Conservation (phyloP, 441 rosid species). For the Eutrema salsugineum region DNA sequence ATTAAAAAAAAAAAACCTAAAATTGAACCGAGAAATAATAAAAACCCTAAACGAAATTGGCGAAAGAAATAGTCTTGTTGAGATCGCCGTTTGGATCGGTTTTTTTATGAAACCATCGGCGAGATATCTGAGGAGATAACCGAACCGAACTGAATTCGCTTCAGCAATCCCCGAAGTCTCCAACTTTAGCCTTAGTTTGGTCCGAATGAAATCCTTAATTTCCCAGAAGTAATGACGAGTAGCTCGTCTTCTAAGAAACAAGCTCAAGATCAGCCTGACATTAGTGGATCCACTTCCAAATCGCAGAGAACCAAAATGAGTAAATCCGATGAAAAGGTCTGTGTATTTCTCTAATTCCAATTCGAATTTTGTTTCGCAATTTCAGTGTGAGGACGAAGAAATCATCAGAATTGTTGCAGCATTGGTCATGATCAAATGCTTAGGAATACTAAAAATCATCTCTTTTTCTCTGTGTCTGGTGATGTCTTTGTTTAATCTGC, state of each 20-base stretch:
- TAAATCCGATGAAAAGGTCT: slow-evolving; percentile 49
- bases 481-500: background rate
- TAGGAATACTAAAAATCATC: background rate
- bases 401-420: background rate
- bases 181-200: slow-evolving; percentile 5
- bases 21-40: background rate
- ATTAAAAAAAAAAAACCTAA: background rate
- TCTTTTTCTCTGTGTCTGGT: background rate
- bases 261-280: slow-evolving; percentile 45
- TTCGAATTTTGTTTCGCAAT: background rate
- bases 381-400: background rate
- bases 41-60: background rate
- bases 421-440: background rate
- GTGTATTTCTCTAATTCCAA: slow-evolving; percentile 3
- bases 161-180: background rate
- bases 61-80: background rate
- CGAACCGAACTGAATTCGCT: background rate
- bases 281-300: slow-evolving; percentile 38
- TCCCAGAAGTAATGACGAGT: slow-evolving; percentile 27
- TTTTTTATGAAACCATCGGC: background rate
- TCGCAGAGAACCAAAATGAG: slow-evolving; percentile 49
- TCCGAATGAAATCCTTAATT: slow-evolving; percentile 22
- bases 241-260: slow-evolving; percentile 46
- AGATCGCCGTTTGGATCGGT: slow-evolving; percentile 8
- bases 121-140: background rate